These are phyloP conservation scores for Blastobotrys muscicola DNA, from an alignment of 805 yeast species.

Conservation along the genomic window DNA sequence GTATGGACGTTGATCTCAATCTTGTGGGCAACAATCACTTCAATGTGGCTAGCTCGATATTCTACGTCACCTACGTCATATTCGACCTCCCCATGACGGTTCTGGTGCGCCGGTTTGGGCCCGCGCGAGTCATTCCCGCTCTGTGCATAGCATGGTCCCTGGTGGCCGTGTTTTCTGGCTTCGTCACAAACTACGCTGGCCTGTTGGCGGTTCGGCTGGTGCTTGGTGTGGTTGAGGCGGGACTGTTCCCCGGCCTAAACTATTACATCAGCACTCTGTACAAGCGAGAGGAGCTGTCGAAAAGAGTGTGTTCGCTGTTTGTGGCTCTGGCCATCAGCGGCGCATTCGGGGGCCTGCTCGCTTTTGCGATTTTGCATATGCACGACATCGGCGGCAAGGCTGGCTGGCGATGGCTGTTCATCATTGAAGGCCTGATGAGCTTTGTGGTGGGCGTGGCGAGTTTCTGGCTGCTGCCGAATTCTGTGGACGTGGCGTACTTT, in stretches of 20 bases:
- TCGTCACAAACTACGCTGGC: conserved; percentile 21
- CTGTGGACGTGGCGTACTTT: background rate
- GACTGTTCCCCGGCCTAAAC: conserved; percentile 35
- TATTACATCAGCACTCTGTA: conserved; percentile 33
- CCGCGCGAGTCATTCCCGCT: conserved; percentile 28
- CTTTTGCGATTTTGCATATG: conserved; percentile 36
- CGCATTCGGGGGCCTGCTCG: conserved; percentile 42
- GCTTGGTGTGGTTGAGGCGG: conserved; percentile 35
- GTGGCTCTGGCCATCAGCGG: conserved; percentile 35
- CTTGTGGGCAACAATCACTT: conserved; percentile 32
- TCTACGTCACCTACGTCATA: conserved; percentile 2
- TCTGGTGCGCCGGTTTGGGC: conserved; percentile 28
- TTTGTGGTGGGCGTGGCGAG: background rate
- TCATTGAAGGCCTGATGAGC: conserved; percentile 38
- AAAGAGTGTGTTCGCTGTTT: conserved; percentile 31
- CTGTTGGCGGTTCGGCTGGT: conserved; percentile 29
- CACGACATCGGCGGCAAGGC: conserved; percentile 30
- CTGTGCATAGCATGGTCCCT: conserved; percentile 33
- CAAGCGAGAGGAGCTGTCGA: conserved; percentile 30
- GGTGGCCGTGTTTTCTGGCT: conserved; percentile 26
- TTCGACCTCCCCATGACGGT: conserved; percentile 21
- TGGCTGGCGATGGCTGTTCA: conserved; percentile 44
- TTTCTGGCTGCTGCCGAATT: background rate
- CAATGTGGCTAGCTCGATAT: conserved; percentile 21
- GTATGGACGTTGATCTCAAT: conserved; percentile 35